Evolutionary conservation across 192 early-diverging fungal genomes (phyloP).

Genomic region (Podila minutissima): DNA sequence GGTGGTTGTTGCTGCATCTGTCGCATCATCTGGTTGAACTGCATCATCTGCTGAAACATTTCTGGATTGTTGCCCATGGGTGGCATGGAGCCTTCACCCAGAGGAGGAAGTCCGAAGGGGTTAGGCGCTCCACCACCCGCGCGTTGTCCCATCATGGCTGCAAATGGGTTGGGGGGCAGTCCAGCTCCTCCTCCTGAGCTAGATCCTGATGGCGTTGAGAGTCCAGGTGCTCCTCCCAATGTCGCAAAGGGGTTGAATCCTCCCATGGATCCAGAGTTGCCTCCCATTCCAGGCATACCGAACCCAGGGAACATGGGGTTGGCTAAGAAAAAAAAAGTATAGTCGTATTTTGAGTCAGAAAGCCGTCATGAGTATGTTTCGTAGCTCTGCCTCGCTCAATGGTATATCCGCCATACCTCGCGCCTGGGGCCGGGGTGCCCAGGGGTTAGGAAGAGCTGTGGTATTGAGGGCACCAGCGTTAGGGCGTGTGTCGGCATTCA

Average conservation of each 20-base stretch:
- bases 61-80: conserved; percentile 37
- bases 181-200: neutral
- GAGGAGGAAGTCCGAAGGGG: conserved; percentile 29
- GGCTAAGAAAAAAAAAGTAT: conserved; percentile 24
- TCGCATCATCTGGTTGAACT: conserved; percentile 50
- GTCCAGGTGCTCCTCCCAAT: conserved; percentile 1
- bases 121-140: conserved; percentile 13
- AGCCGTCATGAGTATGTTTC: neutral
- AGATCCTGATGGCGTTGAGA: neutral
- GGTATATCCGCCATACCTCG: conserved; percentile 8
- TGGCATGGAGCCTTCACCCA: conserved; percentile 9
- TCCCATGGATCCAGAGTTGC: conserved; percentile 6
- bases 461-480: conserved; percentile 59
- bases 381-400: no score
- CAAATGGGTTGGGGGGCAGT: conserved; percentile 15
- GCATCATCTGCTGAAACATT: conserved; percentile 53
- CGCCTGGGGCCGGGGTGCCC: conserved; percentile 53
- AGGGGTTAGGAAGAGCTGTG: conserved; percentile 66
- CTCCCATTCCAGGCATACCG: conserved; percentile 16
- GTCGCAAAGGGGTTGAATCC: conserved; percentile 43
- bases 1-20: conserved; percentile 40
- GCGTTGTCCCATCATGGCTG: conserved; percentile 27
- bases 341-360: neutral
- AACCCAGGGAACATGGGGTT: neutral
- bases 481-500: conserved; percentile 63